These are phyloP conservation scores for Rhizopogon sp. DNA, from an alignment of 768 basidiomycete genomes.

Conservation along the genomic window DNA sequence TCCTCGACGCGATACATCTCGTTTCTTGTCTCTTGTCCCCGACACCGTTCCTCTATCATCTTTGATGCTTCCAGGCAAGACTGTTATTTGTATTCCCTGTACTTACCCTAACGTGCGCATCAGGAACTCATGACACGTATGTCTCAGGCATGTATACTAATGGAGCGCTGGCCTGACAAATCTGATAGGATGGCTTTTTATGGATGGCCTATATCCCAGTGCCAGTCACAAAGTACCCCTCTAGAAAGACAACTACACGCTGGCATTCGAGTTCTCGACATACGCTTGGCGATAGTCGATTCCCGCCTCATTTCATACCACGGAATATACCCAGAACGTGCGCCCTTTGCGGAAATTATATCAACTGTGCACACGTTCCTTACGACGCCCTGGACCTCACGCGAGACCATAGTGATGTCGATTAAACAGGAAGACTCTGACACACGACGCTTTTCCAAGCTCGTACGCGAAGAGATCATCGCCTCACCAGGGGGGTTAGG, in stretches of 20 bases:
- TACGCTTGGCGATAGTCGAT: slow-evolving; percentile 68
- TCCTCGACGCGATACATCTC: slow-evolving; percentile 50
- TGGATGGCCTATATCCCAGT: slow-evolving; percentile 84
- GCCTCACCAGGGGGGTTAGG: slow-evolving; percentile 41
- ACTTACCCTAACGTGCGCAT: slow-evolving; percentile 2
- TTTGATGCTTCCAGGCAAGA: slow-evolving; percentile 71
- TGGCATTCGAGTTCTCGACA: slow-evolving; percentile 79
- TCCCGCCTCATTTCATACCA: slow-evolving; percentile 74
- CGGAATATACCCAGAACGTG: slow-evolving; percentile 65
- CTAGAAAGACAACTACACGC: slow-evolving; percentile 65
- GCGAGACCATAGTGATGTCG: slow-evolving; percentile 80
- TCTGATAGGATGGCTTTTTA: slow-evolving; percentile 62
- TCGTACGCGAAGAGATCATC: slow-evolving; percentile 63
- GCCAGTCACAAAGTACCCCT: slow-evolving; percentile 61
- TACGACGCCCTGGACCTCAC: slow-evolving; percentile 44
- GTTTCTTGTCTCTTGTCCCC: slow-evolving; percentile 59
- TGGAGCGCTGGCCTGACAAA: slow-evolving; percentile 1
- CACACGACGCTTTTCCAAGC: slow-evolving; percentile 48
- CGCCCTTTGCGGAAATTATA: slow-evolving; percentile 65
- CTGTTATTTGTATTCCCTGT: slow-evolving; percentile 10
- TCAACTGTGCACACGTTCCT: slow-evolving; percentile 59
- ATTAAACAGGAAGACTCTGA: slow-evolving; percentile 84
- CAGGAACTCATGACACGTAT: slow-evolving; percentile 70
- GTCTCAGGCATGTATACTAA: slow-evolving; percentile 14
- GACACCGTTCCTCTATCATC: slow-evolving; percentile 66